These are phyloP conservation scores for Solidago caesia DNA, from an alignment of 129 eudicot genomes.

Conservation along the genomic window DNA sequence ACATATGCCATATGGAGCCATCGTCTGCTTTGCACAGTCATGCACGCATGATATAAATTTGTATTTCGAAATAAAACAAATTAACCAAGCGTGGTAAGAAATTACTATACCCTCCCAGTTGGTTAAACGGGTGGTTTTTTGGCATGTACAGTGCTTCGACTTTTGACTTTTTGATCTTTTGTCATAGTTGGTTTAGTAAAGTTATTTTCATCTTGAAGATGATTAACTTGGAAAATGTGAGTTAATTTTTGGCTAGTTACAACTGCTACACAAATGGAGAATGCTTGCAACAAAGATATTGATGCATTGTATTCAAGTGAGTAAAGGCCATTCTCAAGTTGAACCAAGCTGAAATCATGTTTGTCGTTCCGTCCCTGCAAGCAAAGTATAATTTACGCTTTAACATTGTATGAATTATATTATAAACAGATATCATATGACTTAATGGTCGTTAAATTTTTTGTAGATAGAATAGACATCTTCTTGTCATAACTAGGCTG, in stretches of 20 bases:
- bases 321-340: slow-evolving; percentile 53
- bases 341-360: slow-evolving; percentile 53
- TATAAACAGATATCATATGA: background rate
- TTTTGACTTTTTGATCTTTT: slow-evolving; percentile 35
- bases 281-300: slow-evolving; percentile 66
- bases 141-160: slow-evolving; percentile 27
- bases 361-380: slow-evolving; percentile 52
- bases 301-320: slow-evolving; percentile 57
- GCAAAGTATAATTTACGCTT: background rate
- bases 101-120: slow-evolving; percentile 54
- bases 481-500: background rate
- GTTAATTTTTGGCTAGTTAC: slow-evolving; percentile 47
- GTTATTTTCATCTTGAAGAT: slow-evolving; percentile 35
- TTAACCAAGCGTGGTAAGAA: background rate
- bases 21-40: background rate
- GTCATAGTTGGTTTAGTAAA: slow-evolving; percentile 22
- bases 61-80: background rate
- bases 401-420: background rate
- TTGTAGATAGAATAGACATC: background rate
- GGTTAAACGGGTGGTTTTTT: slow-evolving; percentile 56
- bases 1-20: too few species aligned
- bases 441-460: background rate
- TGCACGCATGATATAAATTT: background rate
- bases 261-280: slow-evolving; percentile 62
- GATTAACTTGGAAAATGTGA: slow-evolving; percentile 40